phyloP scores from a whole-genome alignment of 805 yeast species.

The Ogataea salicorniae region DNA sequence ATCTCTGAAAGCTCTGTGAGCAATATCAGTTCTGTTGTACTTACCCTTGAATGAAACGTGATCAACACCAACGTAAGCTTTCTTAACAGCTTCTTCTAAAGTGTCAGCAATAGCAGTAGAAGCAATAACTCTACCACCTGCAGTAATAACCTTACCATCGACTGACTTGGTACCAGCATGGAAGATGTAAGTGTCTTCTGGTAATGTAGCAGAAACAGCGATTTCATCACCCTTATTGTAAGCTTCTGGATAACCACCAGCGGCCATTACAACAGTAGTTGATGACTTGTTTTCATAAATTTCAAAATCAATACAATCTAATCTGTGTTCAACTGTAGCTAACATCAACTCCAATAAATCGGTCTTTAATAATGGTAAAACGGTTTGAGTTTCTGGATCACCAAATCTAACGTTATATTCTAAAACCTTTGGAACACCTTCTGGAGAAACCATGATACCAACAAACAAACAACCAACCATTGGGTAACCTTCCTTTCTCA shows the following conservation, averaged over 20 bases:
- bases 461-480: conserved; percentile 94
- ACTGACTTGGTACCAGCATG: conserved; percentile 86
- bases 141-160: conserved; percentile 64
- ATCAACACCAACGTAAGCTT: conserved; percentile 82
- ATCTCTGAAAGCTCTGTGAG: conserved; percentile 88
- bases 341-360: conserved; percentile 89
- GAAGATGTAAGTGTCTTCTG: conserved; percentile 68
- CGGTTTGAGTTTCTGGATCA: conserved; percentile 98
- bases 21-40: conserved; percentile 89
- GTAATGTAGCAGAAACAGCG: conserved; percentile 43
- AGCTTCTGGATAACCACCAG: conserved; percentile 92
- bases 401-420: conserved; percentile 98
- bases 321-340: conserved; percentile 91
- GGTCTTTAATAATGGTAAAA: conserved; percentile 81
- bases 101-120: conserved; percentile 79
- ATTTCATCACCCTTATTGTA: conserved; percentile 86
- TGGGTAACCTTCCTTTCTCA: conserved; percentile 93
- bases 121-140: conserved; percentile 97
- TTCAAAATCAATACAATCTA: conserved; percentile 69
- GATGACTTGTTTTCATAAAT: conserved; percentile 57
- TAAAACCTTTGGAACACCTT: conserved; percentile 82
- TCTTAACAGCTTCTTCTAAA: conserved; percentile 73
- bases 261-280: conserved; percentile 93
- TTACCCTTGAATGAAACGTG: conserved; percentile 66
- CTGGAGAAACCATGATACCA: conserved; percentile 84